phyloP scores from a whole-genome alignment of 2,329 filamentous ascomycete genomes.

The Alternaria sp. region DNA sequence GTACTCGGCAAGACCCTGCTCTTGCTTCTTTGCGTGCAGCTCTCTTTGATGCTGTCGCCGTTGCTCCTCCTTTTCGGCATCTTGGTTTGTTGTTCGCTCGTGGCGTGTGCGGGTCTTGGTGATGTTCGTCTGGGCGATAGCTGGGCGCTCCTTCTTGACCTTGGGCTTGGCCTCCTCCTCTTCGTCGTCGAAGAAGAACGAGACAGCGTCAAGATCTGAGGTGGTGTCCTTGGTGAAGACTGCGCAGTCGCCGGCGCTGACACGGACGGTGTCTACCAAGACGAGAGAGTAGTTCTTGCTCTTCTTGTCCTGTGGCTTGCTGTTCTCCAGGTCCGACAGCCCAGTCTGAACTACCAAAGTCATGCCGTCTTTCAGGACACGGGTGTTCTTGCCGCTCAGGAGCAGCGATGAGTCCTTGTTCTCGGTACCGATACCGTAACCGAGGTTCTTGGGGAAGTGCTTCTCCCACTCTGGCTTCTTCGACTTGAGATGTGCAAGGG shows the following conservation, averaged over 20 bases:
- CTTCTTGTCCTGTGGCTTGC: slow-evolving; percentile 85
- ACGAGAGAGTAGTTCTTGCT: slow-evolving; percentile 88
- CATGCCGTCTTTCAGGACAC: slow-evolving; percentile 93
- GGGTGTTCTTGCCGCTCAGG: slow-evolving; percentile 84
- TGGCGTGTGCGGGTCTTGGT: slow-evolving; percentile 91
- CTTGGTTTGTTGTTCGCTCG: slow-evolving; percentile 84
- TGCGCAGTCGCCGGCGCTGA: slow-evolving; percentile 76
- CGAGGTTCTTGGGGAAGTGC: slow-evolving; percentile 91
- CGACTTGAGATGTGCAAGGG: slow-evolving; percentile 76
- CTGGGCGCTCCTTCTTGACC: slow-evolving; percentile 85
- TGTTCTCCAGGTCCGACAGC: slow-evolving; percentile 87
- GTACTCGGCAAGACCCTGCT: slow-evolving; percentile 84
- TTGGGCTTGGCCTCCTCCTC: slow-evolving; percentile 84
- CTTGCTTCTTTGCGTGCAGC: slow-evolving; percentile 84
- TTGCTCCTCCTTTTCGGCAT: slow-evolving; percentile 87
- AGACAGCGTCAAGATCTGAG: slow-evolving; percentile 89
- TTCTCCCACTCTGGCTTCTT: slow-evolving; percentile 97
- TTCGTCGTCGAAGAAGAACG: slow-evolving; percentile 98
- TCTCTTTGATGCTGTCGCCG: slow-evolving; percentile 93
- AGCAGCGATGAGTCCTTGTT: slow-evolving; percentile 82
- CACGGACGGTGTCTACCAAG: slow-evolving; percentile 91
- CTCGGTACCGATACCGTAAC: slow-evolving; percentile 91
- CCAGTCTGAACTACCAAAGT: slow-evolving; percentile 90
- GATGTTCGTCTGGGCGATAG: slow-evolving; percentile 92
- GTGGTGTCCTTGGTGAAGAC: slow-evolving; percentile 94